Conservation (phyloP, 1,284 basidiomycete species). For the Ganoderma lucidum region DNA sequence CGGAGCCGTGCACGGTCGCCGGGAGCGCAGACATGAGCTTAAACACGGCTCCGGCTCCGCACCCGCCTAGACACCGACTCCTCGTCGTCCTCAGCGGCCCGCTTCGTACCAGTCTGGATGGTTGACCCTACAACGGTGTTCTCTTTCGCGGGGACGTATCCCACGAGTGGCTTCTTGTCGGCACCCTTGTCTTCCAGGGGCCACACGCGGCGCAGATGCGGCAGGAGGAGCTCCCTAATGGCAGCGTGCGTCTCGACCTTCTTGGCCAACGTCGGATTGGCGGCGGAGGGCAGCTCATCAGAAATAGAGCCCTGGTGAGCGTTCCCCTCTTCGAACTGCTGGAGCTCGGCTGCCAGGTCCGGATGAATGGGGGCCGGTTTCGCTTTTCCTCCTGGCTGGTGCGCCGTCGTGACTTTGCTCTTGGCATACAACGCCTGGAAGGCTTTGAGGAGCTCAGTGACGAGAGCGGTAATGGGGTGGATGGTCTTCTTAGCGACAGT, state of each 20-base stretch:
- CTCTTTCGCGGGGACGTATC: neutral
- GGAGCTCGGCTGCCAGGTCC: neutral
- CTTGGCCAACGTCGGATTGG: neutral
- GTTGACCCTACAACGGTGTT: neutral
- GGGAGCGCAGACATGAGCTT: neutral
- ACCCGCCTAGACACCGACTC: neutral
- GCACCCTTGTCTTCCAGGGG: neutral
- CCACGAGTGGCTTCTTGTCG: neutral
- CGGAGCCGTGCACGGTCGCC: too few relatives aligned
- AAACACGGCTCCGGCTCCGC: neutral
- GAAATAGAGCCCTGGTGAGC: neutral
- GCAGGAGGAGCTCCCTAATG: neutral
- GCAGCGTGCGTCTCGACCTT: neutral
- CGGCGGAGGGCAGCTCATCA: neutral
- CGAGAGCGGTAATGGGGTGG: neutral
- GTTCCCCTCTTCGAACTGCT: neutral
- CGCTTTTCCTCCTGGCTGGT: neutral
- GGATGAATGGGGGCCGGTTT: neutral
- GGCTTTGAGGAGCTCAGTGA: neutral
- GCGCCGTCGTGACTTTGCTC: neutral
- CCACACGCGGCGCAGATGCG: neutral
- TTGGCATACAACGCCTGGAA: neutral
- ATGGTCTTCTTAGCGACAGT: neutral
- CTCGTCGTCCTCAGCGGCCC: neutral
- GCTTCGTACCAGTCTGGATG: neutral